phyloP scores from a whole-genome alignment of 2,329 filamentous ascomycete genomes.

The Leptodontidium sp. region DNA sequence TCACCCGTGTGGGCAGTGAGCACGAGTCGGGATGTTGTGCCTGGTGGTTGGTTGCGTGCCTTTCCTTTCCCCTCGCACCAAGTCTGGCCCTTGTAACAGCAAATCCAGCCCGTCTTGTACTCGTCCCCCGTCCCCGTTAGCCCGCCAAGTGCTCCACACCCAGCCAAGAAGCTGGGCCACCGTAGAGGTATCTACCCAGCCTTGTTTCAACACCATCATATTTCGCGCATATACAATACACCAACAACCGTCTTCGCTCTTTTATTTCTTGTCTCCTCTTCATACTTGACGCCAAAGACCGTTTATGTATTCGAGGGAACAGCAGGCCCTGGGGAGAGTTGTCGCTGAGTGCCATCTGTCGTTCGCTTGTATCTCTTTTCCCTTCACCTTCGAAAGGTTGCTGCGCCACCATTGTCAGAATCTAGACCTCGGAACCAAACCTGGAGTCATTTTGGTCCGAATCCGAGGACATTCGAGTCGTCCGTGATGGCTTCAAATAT shows the following conservation, averaged over 20 bases:
- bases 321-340: slow-evolving; percentile 3
- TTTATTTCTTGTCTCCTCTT: background rate
- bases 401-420: slow-evolving; percentile 17
- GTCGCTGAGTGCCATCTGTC: background rate
- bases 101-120: background rate
- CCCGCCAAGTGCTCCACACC: slow-evolving; percentile 16
- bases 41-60: slow-evolving; percentile 4
- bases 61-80: slow-evolving; percentile 1
- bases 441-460: background rate
- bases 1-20: slow-evolving; percentile 9
- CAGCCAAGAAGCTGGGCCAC: slow-evolving; percentile 15
- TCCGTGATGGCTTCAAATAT: slow-evolving; percentile 23
- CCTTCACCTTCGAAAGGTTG: background rate
- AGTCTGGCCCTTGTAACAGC: slow-evolving; percentile 14
- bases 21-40: background rate
- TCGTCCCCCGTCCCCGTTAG: background rate
- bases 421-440: background rate
- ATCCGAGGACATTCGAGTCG: background rate
- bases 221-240: slow-evolving; percentile 18
- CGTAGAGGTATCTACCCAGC: slow-evolving; percentile 13
- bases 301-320: background rate
- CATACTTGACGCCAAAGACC: background rate
- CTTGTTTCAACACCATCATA: slow-evolving; percentile 20
- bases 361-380: background rate
- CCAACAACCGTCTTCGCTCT: slow-evolving; percentile 7